A percentile compares a stretch with the other conserved stretches of the same genome.
phyloP scores from a whole-genome alignment of 2,329 filamentous ascomycete species.

The Cladosporium sp. region DNA sequence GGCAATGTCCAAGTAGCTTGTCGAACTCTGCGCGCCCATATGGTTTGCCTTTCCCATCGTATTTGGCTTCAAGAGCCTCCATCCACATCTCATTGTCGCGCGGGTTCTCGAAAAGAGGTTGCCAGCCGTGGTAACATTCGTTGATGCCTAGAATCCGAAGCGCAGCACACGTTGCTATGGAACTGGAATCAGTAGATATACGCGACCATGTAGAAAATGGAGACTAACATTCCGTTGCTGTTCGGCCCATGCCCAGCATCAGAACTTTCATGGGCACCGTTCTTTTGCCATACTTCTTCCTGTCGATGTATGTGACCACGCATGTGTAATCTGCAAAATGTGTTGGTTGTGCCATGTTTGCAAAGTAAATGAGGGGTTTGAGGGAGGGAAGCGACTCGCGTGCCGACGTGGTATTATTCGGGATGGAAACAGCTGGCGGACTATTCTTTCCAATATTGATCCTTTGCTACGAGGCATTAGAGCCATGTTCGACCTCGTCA shows the following conservation, averaged over 20 bases:
- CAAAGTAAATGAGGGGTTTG: no score
- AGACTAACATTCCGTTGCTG: constrained; percentile 54
- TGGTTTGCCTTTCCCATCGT: constrained; percentile 5
- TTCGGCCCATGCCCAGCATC: constrained; percentile 61
- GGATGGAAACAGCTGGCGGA: no score
- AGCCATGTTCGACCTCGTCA: no score
- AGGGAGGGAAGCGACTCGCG: no score
- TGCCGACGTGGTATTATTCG: no score
- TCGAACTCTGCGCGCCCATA: constrained; percentile 45
- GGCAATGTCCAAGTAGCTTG: constrained; percentile 58
- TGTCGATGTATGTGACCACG: constrained; percentile 15
- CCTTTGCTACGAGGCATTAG: no score
- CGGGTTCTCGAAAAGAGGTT: constrained; percentile 18
- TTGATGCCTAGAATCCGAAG: constrained; percentile 59
- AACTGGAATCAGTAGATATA: neutral
- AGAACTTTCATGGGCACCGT: constrained; percentile 60
- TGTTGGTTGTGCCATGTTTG: constrained; percentile 6
- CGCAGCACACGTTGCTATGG: constrained; percentile 33
- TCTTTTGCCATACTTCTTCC: constrained; percentile 14
- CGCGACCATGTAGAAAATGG: neutral
- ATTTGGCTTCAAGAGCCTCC: constrained; percentile 21
- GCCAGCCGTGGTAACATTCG: constrained; percentile 65
- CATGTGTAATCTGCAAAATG: constrained; percentile 5
- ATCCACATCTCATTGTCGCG: constrained; percentile 22
- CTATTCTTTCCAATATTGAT: no score